Evolutionary conservation across 2,329 filamentous ascomycete genomes (phyloP), one percentile per base, ranked within the genome.

Genomic region (Aureobasidium pullulans): DNA sequence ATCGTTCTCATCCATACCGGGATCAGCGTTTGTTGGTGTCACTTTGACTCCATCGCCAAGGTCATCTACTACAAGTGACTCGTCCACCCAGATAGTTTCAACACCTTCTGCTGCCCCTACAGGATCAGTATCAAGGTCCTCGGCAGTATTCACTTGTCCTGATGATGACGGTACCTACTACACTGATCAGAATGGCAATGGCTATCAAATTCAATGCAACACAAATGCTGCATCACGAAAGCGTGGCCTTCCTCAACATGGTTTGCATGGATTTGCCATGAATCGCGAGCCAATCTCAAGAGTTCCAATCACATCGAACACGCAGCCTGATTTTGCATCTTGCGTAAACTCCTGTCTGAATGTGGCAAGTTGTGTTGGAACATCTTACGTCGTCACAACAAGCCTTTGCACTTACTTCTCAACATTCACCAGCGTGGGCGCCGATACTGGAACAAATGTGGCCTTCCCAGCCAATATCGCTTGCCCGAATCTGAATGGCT

Each of bases 201-300:
- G 50, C 7, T 54, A 54, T 31, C 50, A 54, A n/a, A 29, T 54
- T 3, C 50, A 54, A 2, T 54, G 50, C 29, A 54, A 44, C 39
- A 43, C n/a, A 1, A 29, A 28, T 13, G 4, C 10, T 28, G 29
- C 23, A 28, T 16, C 29, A 2, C 39, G 7, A 16, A 54, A 54
- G 16, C 50, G 50, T 36, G 29, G 4, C 4, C 2, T 43, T 4
- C 13, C 11, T 9, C 29, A 43, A 11, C 28, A 44, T 7, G 31
- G 28, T 8, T n/a, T 54, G 6, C 39, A 44, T 28, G 29, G 39
- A 1, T 32, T 54, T 44, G n/a, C 23, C 8, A 37, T 11, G 15
- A 31, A 54, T 10, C 50, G 39, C 7, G 50, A 54, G 28, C 39
- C 50, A 2, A 4, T 36, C 6, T 44, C 50, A 6, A 29, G 50